phyloP scores from a whole-genome alignment of 2,329 filamentous ascomycete genomes.

The Penicillium sp. region DNA sequence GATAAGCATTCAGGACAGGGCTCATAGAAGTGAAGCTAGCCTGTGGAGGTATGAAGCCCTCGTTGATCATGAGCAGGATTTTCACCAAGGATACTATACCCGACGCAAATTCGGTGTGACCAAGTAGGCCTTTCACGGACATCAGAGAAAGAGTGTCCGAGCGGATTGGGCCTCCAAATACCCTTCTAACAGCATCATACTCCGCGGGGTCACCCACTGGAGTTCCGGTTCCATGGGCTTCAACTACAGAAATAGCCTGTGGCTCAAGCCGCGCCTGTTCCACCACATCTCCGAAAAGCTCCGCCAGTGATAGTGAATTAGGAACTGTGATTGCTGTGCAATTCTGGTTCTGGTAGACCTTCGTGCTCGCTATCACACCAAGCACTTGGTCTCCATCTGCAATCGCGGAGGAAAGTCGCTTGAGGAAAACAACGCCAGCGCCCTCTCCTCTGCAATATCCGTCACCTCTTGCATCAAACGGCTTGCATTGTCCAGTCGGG shows the following conservation, averaged over 20 bases:
- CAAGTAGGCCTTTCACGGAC: slow-evolving; percentile 37
- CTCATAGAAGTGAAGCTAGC: slow-evolving; percentile 22
- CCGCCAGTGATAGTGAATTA: slow-evolving; percentile 24
- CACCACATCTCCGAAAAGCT: slow-evolving; percentile 32
- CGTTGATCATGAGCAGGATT: slow-evolving; percentile 31
- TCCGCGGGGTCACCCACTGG: slow-evolving; percentile 34
- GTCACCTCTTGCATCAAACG: slow-evolving; percentile 51
- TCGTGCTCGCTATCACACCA: slow-evolving; percentile 38
- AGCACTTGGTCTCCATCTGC: slow-evolving; percentile 48
- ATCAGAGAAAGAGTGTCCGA: slow-evolving; percentile 22
- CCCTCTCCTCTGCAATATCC: slow-evolving; percentile 55
- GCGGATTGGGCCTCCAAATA: slow-evolving; percentile 18
- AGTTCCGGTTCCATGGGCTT: slow-evolving; percentile 38
- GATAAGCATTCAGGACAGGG: slow-evolving; percentile 20
- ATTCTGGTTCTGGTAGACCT: slow-evolving; percentile 37
- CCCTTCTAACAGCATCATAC: slow-evolving; percentile 23
- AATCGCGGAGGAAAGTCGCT: slow-evolving; percentile 47
- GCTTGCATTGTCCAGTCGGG: slow-evolving; percentile 49
- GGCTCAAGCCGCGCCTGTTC: slow-evolving; percentile 23
- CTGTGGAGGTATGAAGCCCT: slow-evolving; percentile 29
- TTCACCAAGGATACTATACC: slow-evolving; percentile 35
- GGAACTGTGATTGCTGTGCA: slow-evolving; percentile 23
- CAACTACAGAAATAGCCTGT: slow-evolving; percentile 31
- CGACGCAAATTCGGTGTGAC: slow-evolving; percentile 36
- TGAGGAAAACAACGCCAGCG: slow-evolving; percentile 48